These are phyloP conservation scores for Daldinia caldariorum DNA, from an alignment of 495 filamentous ascomycete genomes.

Conservation along the genomic window DNA sequence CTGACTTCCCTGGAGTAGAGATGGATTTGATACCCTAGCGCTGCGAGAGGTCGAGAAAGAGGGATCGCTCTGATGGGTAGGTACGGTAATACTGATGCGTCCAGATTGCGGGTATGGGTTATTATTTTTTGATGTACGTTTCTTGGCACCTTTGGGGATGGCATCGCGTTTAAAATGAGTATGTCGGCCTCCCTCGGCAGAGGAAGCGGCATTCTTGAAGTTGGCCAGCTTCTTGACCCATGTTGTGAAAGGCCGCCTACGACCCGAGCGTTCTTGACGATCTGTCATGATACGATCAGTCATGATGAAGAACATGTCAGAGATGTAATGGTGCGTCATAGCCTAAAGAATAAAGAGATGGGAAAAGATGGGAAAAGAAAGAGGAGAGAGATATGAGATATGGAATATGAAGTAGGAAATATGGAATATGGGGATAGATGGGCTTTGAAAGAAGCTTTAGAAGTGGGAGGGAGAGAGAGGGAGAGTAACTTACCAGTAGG, in stretches of 20 bases:
- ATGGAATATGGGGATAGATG: slow-evolving; percentile 21
- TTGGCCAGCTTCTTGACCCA: slow-evolving; percentile 95
- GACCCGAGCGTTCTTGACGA: slow-evolving; percentile 58
- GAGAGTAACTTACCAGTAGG: slow-evolving; percentile 67
- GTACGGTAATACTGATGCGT: slow-evolving; percentile 47
- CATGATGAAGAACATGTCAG: slow-evolving; percentile 37
- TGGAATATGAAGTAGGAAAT: slow-evolving; percentile 24
- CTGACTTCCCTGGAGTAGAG: slow-evolving; percentile 58
- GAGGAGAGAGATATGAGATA: slow-evolving; percentile 1
- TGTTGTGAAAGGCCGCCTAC: slow-evolving; percentile 85
- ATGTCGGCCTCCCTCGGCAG: slow-evolving; percentile 46
- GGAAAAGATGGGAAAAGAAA: slow-evolving; percentile 25
- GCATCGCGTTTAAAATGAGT: slow-evolving; percentile 50
- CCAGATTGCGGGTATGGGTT: slow-evolving; percentile 83
- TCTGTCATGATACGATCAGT: slow-evolving; percentile 55
- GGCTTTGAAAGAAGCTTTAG: background rate
- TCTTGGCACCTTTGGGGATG: slow-evolving; percentile 59
- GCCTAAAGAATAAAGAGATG: slow-evolving; percentile 35
- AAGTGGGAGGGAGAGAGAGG: slow-evolving; percentile 11
- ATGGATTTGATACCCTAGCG: slow-evolving; percentile 47
- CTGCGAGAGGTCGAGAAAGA: slow-evolving; percentile 65
- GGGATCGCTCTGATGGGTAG: slow-evolving; percentile 63
- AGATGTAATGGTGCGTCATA: slow-evolving; percentile 13
- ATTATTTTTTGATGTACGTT: slow-evolving; percentile 71
- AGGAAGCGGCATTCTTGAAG: slow-evolving; percentile 72